Conservation (phyloP, 2,329 filamentous ascomycete species). For the Trichoderma asperellum region DNA sequence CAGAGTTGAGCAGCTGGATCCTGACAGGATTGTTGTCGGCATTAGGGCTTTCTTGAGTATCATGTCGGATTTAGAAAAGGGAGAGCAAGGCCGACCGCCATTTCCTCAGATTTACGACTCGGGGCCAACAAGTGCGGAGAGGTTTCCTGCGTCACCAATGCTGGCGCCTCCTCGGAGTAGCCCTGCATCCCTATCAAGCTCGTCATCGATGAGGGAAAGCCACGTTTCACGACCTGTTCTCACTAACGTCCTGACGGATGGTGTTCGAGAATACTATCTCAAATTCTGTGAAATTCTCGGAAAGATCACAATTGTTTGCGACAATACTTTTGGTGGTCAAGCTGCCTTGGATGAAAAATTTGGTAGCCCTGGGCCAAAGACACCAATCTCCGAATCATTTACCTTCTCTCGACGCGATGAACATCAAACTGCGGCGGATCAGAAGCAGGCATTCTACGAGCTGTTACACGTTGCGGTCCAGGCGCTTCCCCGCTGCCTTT, state of each 20-base stretch:
- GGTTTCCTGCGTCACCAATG: constrained; percentile 54
- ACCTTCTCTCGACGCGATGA: constrained; percentile 87
- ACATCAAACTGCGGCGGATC: constrained; percentile 70
- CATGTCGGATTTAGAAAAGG: constrained; percentile 89
- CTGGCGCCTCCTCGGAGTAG: constrained; percentile 45
- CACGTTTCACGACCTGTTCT: constrained; percentile 67
- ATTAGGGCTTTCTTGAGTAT: constrained; percentile 93
- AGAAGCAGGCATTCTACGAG: constrained; percentile 94
- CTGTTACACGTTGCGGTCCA: constrained; percentile 94
- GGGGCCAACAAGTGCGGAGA: constrained; percentile 46
- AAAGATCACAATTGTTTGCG: constrained; percentile 94
- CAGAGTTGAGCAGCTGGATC: constrained; percentile 89
- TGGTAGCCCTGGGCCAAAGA: constrained; percentile 83
- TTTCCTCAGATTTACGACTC: constrained; percentile 73
- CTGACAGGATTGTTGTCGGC: constrained; percentile 95
- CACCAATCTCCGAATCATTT: constrained; percentile 92
- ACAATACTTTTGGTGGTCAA: constrained; percentile 96
- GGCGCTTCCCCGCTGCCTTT: constrained; percentile 90
- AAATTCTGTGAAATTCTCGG: constrained; percentile 94
- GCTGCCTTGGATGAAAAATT: constrained; percentile 96
- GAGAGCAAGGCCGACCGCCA: constrained; percentile 74
- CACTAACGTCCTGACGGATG: constrained; percentile 69
- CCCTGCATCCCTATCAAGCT: constrained; percentile 35
- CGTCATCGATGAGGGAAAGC: constrained; percentile 59
- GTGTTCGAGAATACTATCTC: constrained; percentile 81